These are phyloP conservation scores for Exophiala xenobiotica DNA, from an alignment of 2,329 filamentous ascomycete species.

Conservation along the genomic window DNA sequence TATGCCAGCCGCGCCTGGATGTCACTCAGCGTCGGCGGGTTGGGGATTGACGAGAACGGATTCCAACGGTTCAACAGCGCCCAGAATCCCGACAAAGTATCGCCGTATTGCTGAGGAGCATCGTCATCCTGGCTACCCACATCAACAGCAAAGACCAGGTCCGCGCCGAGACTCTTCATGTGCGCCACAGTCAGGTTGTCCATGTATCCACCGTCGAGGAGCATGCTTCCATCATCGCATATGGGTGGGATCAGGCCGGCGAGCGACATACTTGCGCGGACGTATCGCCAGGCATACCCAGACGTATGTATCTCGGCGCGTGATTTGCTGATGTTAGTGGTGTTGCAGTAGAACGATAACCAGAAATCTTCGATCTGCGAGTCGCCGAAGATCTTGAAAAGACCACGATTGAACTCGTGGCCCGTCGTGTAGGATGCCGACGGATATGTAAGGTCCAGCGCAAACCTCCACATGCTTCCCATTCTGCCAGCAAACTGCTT, in stretches of 20 bases:
- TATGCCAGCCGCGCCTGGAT: conserved; percentile 95
- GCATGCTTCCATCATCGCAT: conserved; percentile 95
- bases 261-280: conserved; percentile 93
- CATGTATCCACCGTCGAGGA: conserved; percentile 93
- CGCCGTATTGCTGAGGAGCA: conserved; percentile 87
- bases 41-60: conserved; percentile 81
- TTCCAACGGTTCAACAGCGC: conserved; percentile 96
- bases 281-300: conserved; percentile 96
- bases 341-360: conserved; percentile 99
- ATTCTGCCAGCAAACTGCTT: conserved; percentile 99
- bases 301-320: conserved; percentile 90
- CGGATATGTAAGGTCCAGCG: conserved; percentile 91
- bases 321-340: conserved; percentile 95
- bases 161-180: conserved; percentile 91
- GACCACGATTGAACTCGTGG: conserved; percentile 97
- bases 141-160: conserved; percentile 93
- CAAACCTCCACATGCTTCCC: conserved; percentile 99
- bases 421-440: conserved; percentile 96
- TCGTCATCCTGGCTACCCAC: conserved; percentile 91
- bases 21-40: conserved; percentile 90
- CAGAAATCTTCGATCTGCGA: conserved; percentile 98
- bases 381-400: conserved; percentile 97
- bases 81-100: conserved; percentile 94
- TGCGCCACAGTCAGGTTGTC: conserved; percentile 96
- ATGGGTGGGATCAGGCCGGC: conserved; percentile 89